Percentiles rank a stretch among this genome's conserved stretches.
phyloP scores from a whole-genome alignment of 352 stramenopile species.

The Globisporangium cystogenes region DNA sequence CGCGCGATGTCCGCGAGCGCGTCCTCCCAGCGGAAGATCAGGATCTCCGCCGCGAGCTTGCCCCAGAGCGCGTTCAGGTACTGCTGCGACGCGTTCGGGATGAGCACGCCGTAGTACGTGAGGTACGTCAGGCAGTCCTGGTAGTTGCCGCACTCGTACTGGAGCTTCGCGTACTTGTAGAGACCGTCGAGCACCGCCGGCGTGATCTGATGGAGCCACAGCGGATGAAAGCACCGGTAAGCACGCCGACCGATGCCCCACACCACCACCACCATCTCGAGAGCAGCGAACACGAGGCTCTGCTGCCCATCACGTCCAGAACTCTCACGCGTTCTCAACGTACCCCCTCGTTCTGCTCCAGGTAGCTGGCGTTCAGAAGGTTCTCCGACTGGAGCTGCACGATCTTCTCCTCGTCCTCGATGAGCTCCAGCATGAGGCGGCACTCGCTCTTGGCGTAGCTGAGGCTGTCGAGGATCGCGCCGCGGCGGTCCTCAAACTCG shows the following conservation, averaged over 20 bases:
- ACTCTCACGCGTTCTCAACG: conserved; percentile 2
- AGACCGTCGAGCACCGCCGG: conserved; percentile 86
- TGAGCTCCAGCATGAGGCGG: conserved; percentile 70
- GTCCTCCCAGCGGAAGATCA: conserved; percentile 96
- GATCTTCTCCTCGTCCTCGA: conserved; percentile 85
- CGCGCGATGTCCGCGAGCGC: conserved; percentile 91
- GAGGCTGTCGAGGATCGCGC: conserved; percentile 68
- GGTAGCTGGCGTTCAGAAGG: conserved; percentile 66
- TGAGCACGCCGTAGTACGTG: conserved; percentile 87
- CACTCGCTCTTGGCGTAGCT: conserved; percentile 75
- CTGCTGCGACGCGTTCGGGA: conserved; percentile 81
- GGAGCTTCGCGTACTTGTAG: conserved; percentile 94
- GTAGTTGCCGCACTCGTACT: conserved; percentile 97
- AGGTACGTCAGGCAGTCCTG: conserved; percentile 88
- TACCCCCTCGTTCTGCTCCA: conserved; percentile 83
- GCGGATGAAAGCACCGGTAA: neutral
- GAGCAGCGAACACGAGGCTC: neutral
- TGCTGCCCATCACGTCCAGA: neutral
- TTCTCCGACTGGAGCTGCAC: conserved; percentile 82
- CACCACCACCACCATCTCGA: neutral
- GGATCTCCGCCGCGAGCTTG: conserved; percentile 94
- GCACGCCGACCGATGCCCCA: neutral
- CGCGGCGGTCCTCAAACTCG: conserved; percentile 80
- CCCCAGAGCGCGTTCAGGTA: conserved; percentile 93
- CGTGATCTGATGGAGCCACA: conserved; percentile 56